Evolutionary conservation across 352 stramenopile species (phyloP), one percentile per base, ranked within the genome.

Genomic region (Phytopythium sindhum): DNA sequence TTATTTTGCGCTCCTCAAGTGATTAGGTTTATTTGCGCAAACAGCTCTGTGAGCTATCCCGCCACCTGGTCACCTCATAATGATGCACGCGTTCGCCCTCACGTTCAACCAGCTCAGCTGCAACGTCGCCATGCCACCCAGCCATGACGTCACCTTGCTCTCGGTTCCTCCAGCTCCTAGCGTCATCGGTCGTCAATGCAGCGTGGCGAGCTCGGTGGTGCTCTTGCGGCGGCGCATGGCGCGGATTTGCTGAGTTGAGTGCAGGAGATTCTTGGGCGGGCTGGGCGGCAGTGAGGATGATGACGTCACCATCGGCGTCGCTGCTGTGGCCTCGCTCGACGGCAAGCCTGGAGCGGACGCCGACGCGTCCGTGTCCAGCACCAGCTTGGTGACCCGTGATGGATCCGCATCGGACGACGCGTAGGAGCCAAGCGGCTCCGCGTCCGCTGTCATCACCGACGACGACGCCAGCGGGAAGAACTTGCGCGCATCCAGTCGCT

Each of bases 221-320:
- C 72, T 88, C 66, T 87, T 89, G 29, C 80, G 78, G 37, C 80
- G 76, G 21, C 78, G 78, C 78, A 86, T 86, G 7, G 72, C 85
- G 69, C 28, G 67, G 29, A 12, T 44, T 52, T 15, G 52, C 54
- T 5, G 61, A 57, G 33, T 47, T 52, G 23, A 39, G 63, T 8
- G 69, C 17, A 57, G 8, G 2, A 21, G 19, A 14, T 57, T 72
- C 57, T 73, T 72, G 1, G 52, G 65, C 2, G 70, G 65, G 19
- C 70, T 64, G 10, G 62, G 67, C 14, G 60, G 58, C 11, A 57
- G 62, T 1, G 44, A 54, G 4, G 23, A 44, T 21, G 17, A 50
- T 4, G 65, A 61, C 45, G n/a, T 28, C 24, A 23, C 45, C 4
- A 17, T 12, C 42, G 33, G 61, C 21, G 47, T 24, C 21, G 56